Conservation (phyloP, 2,329 filamentous ascomycete species). For the Coniochaeta sp. region DNA sequence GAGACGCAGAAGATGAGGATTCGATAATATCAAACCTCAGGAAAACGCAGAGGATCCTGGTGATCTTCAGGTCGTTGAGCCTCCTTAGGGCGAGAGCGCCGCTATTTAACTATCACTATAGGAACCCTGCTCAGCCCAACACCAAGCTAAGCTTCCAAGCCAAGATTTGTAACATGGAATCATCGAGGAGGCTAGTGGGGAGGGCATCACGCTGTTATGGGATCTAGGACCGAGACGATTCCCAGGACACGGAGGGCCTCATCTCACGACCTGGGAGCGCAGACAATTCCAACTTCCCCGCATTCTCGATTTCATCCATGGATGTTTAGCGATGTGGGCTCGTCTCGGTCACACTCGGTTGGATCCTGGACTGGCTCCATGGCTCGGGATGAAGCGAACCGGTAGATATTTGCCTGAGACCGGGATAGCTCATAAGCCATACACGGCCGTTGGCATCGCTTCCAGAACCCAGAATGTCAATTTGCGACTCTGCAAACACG, state of each 20-base stretch:
- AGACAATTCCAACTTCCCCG: neutral
- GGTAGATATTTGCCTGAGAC: neutral
- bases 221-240: neutral
- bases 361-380: neutral
- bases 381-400: neutral
- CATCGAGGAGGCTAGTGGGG: neutral
- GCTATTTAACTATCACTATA: neutral
- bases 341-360: neutral
- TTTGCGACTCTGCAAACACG: neutral
- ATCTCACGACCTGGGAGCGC: neutral
- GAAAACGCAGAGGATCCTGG: neutral
- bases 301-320: neutral
- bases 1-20: neutral
- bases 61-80: neutral
- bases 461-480: neutral
- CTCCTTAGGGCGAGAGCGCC: neutral
- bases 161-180: neutral
- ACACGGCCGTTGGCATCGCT: neutral
- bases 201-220: neutral
- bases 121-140: neutral
- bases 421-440: neutral
- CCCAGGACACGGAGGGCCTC: neutral
- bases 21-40: neutral
- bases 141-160: neutral
- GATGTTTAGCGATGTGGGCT: neutral